Conservation (phyloP, 768 basidiomycete species). For the Dentipellis sp. region DNA sequence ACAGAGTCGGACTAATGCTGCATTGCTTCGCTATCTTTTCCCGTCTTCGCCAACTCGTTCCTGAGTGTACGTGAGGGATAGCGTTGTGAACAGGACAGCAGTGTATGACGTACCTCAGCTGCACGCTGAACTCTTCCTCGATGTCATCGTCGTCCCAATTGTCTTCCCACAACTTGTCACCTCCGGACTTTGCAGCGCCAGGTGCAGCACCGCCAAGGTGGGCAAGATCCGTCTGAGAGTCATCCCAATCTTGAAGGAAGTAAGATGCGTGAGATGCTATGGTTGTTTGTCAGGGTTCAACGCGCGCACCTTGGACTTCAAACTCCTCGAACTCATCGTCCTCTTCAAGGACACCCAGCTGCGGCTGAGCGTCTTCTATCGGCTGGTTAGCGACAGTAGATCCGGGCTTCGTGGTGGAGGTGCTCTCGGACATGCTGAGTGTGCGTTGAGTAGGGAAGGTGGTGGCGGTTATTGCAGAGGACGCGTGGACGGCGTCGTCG, state of each 20-base stretch:
- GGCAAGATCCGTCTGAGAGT: conserved; percentile 74
- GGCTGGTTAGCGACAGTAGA: background rate
- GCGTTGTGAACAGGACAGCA: background rate
- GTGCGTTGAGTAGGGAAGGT: background rate
- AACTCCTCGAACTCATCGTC: conserved; percentile 98
- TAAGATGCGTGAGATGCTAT: background rate
- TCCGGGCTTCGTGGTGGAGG: background rate
- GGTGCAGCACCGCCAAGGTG: conserved; percentile 68
- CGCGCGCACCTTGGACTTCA: conserved; percentile 59
- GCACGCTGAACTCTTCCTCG: conserved; percentile 94
- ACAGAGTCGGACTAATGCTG: conserved; percentile 15
- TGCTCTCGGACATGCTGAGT: background rate
- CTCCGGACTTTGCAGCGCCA: conserved; percentile 68
- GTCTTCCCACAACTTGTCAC: conserved; percentile 96
- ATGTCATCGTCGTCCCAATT: conserved; percentile 99
- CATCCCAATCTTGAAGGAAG: conserved; percentile 64
- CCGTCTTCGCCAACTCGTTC: background rate
- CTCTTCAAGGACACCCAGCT: conserved; percentile 88
- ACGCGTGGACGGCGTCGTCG: too few species aligned
- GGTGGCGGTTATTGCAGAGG: too few species aligned
- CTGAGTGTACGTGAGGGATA: too few species aligned
- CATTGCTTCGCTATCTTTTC: conserved; percentile 15
- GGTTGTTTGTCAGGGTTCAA: background rate
- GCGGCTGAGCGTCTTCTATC: conserved; percentile 39
- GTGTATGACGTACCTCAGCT: conserved; percentile 67